phyloP scores from a whole-genome alignment of 805 yeast species.

The Monosporozyma servazzii region DNA sequence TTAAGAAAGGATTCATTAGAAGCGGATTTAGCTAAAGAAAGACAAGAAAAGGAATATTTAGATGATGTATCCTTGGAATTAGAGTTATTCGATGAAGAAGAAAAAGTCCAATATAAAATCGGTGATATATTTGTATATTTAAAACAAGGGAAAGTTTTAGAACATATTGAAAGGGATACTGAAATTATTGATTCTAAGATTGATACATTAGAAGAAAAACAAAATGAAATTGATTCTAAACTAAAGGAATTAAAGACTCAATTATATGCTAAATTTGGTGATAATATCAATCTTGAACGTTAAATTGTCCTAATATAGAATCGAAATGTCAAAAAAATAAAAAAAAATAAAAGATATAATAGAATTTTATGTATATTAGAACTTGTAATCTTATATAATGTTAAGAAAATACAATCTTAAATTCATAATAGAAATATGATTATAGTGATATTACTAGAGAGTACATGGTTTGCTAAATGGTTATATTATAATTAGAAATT shows the following conservation, averaged over 20 bases:
- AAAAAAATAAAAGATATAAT: not conserved
- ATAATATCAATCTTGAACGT: constrained; percentile 75
- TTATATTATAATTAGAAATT: not conserved
- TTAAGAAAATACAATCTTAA: not conserved
- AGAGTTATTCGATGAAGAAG: constrained; percentile 76
- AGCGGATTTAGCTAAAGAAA: constrained; percentile 38
- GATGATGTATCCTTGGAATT: constrained; percentile 81
- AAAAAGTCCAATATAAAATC: constrained; percentile 60
- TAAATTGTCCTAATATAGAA: constrained; percentile 15
- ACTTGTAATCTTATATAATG: not conserved
- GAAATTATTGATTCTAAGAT: constrained; percentile 45
- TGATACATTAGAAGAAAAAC: constrained; percentile 35
- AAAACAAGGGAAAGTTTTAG: constrained; percentile 56
- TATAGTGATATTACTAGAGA: no score
- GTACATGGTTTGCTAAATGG: not conserved
- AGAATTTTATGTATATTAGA: not conserved
- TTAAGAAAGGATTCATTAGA: constrained; percentile 54
- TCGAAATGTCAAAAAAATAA: not conserved
- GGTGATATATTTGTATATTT: constrained; percentile 73
- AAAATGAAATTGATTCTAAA: constrained; percentile 44
- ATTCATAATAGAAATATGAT: no score
- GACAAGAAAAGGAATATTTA: constrained; percentile 73
- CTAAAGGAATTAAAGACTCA: constrained; percentile 55
- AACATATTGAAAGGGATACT: constrained; percentile 54
- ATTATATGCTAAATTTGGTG: constrained; percentile 85